Conservation (phyloP, 2,329 filamentous ascomycete species). For the Fusarium nisikadoi region DNA sequence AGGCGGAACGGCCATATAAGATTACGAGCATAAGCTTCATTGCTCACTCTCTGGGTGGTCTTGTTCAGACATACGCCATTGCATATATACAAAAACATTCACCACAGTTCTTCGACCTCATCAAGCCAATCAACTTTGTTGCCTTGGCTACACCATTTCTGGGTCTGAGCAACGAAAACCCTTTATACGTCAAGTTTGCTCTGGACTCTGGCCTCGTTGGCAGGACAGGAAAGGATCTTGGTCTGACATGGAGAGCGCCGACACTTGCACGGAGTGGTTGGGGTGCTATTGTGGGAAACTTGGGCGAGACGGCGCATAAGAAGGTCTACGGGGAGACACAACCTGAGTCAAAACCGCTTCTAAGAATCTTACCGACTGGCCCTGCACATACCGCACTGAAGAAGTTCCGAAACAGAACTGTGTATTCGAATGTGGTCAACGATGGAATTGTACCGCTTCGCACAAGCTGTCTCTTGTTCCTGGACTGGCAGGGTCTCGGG, state of each 20-base stretch:
- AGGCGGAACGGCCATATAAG: constrained; percentile 71
- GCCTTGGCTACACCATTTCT: constrained; percentile 87
- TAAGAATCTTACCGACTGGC: constrained; percentile 89
- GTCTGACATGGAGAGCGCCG: constrained; percentile 92
- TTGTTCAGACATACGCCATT: constrained; percentile 92
- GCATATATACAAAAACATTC: constrained; percentile 98
- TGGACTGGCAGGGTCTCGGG: constrained; percentile 95
- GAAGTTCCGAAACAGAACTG: constrained; percentile 88
- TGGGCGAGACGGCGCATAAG: constrained; percentile 62
- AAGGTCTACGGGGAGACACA: constrained; percentile 53
- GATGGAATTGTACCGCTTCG: constrained; percentile 95
- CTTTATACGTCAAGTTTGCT: constrained; percentile 95
- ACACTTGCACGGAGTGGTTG: constrained; percentile 87
- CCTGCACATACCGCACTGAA: constrained; percentile 88
- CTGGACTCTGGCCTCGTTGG: constrained; percentile 96
- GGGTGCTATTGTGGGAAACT: constrained; percentile 85
- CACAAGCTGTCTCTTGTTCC: constrained; percentile 94
- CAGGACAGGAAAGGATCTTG: constrained; percentile 94
- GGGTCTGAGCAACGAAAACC: constrained; percentile 96
- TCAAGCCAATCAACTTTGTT: constrained; percentile 91
- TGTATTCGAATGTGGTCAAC: constrained; percentile 98
- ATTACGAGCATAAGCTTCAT: constrained; percentile 97
- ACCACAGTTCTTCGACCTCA: constrained; percentile 86
- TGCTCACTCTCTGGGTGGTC: constrained; percentile 88
- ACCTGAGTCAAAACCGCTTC: constrained; percentile 85